Evolutionary conservation across 371 early-diverging fungal species (phyloP), one percentile per base, ranked within the genome.

Genomic region (Mucor circinelloides): DNA sequence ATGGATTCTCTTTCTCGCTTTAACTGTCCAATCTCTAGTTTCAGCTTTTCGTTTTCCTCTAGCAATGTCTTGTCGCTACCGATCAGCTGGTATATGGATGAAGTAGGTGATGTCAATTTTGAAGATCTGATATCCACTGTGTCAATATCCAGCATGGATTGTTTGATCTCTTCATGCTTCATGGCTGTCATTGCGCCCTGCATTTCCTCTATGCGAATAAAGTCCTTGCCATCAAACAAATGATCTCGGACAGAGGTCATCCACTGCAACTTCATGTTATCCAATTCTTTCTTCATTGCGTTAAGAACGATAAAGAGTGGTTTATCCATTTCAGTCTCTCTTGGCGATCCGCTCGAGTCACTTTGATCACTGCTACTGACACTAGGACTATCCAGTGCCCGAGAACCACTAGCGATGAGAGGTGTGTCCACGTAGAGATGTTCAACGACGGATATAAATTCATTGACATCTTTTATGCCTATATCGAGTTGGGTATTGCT

Each of bases 211-310:
- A 63, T 7, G 13, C 12, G 2, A 1, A 10, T 36, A 25, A 32
- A 30, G 31, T 34, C 48, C 15, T n/a, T 27, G 17, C 19, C n/a
- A 6, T 60, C 70, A 69, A 66, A 75, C 77, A 85, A 44, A 73
- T 79, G 57, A 79, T 76, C 31, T 76, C 31, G 76, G 17, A 93
- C 28, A 6, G 85, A 73, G 30, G 77, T 66, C 21, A 91, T 80
- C 56, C 91, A 92, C 13, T 93, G 90, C 2, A 71, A 44, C 3
- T 74, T 59, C 69, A 90, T 79, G 0, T 77, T 72, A 50, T 92
- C 89, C 60, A 93, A 67, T 60, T 93, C 88, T 1, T 80, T 75
- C 0, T 71, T 67, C 83, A 75, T 78, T 7, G 58, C 66, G 31
- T 77, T 74, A 0, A 87, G 62, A 15, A 84, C 63, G 25, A 73